phyloP scores from a whole-genome alignment of 2,329 filamentous ascomycete species.

The Canariomyces notabilis region DNA sequence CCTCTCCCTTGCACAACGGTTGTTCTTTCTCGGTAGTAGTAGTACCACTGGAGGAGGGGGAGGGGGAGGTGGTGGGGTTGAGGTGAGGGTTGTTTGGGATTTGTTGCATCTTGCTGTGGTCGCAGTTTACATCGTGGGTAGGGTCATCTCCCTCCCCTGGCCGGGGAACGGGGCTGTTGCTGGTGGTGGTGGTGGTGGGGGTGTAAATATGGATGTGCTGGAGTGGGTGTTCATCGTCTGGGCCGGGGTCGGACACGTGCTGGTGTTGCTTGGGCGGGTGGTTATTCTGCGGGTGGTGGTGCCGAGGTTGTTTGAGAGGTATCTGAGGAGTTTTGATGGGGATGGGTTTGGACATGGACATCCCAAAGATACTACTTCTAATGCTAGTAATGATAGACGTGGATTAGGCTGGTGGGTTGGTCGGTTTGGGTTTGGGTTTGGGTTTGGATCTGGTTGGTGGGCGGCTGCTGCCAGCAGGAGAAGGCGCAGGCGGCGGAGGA shows the following conservation, averaged over 20 bases:
- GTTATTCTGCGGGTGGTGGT: conserved; percentile 11
- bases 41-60: too few relatives aligned
- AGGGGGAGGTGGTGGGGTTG: conserved; percentile 11
- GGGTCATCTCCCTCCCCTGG: neutral
- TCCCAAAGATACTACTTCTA: too few relatives aligned
- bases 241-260: conserved; percentile 14
- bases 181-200: neutral
- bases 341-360: too few relatives aligned
- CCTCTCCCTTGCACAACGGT: conserved; percentile 17
- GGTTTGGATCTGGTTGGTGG: neutral
- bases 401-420: neutral
- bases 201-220: conserved; percentile 9
- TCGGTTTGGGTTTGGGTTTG: neutral
- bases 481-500: neutral
- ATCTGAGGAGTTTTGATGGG: conserved; percentile 16
- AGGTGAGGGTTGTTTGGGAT: conserved; percentile 19
- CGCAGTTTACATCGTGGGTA: conserved; percentile 10
- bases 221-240: conserved; percentile 22
- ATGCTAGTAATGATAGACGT: too few relatives aligned
- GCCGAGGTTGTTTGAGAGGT: conserved; percentile 16
- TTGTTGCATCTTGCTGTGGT: conserved; percentile 17
- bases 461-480: neutral
- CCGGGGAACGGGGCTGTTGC: neutral
- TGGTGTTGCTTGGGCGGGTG: conserved; percentile 14
- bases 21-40: conserved; percentile 20